phyloP scores from a whole-genome alignment of 163 green algal genomes.

The Chlorella variabilis region DNA sequence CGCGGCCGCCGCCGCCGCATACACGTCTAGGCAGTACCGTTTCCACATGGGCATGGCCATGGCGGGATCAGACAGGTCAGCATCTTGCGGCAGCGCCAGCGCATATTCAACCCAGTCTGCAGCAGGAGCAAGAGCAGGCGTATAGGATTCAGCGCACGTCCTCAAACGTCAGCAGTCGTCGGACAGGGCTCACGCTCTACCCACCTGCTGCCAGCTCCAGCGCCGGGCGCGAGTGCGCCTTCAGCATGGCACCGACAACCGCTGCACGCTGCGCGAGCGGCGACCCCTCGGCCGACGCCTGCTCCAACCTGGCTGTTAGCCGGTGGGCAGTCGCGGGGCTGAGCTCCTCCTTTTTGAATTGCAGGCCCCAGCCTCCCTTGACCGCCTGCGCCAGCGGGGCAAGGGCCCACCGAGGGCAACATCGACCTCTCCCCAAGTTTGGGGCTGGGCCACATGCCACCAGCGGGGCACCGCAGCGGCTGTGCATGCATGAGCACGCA shows the following conservation, averaged over 20 bases:
- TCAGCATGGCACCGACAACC: not conserved
- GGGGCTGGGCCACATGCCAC: too few relatives aligned
- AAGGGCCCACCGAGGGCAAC: too few relatives aligned
- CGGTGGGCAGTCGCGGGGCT: not conserved
- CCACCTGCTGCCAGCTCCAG: not conserved
- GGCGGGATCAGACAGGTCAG: not conserved
- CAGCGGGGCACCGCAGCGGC: too few relatives aligned
- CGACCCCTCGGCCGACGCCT: not conserved
- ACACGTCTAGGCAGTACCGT: not conserved
- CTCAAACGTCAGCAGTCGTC: not conserved
- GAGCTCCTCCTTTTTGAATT: not conserved
- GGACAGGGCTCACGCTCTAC: not conserved
- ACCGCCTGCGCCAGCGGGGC: not conserved
- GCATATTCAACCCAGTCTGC: slow-evolving; percentile 5
- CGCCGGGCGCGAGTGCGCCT: not conserved
- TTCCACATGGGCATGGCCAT: not conserved
- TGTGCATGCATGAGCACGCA: not conserved
- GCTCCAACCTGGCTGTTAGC: not conserved
- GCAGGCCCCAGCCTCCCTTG: not conserved
- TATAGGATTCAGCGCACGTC: not conserved
- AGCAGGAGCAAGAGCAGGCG: not conserved
- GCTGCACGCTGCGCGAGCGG: not conserved
- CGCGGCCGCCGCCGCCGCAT: not conserved
- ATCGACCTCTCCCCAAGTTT: too few relatives aligned
- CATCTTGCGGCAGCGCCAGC: not conserved